phyloP scores from a whole-genome alignment of 148 eudicot genomes.

The Salicornia ramosissima region DNA sequence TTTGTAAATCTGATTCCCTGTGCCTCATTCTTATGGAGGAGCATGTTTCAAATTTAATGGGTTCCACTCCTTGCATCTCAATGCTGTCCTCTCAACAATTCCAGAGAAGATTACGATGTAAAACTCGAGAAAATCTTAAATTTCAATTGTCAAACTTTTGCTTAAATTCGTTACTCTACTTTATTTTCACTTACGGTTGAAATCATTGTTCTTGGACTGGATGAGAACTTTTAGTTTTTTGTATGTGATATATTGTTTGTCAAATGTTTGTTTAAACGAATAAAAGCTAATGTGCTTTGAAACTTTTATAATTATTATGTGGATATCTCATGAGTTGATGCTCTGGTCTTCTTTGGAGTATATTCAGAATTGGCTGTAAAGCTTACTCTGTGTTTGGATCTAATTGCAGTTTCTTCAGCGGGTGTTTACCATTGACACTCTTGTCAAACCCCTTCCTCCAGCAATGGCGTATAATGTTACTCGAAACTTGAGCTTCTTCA shows the following conservation, averaged over 20 bases:
- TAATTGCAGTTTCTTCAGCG: conserved; percentile 77
- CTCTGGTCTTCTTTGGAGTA: not conserved
- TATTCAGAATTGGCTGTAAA: not conserved
- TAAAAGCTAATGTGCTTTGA: not conserved
- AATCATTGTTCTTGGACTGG: not conserved
- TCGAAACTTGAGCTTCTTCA: conserved; percentile 88
- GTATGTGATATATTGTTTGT: not conserved
- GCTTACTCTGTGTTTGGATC: conserved; percentile 6
- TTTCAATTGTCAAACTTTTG: too few relatives aligned
- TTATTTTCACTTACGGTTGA: not conserved
- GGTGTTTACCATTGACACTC: conserved; percentile 78
- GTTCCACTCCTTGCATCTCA: not conserved
- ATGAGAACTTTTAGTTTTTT: not conserved
- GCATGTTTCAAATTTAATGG: too few relatives aligned
- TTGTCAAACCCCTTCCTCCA: conserved; percentile 95
- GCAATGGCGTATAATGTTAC: conserved; percentile 67
- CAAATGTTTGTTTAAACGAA: not conserved
- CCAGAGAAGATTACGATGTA: not conserved
- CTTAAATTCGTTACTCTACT: not conserved
- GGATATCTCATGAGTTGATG: not conserved
- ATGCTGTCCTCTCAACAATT: not conserved
- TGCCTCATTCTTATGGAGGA: too few relatives aligned
- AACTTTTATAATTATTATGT: not conserved
- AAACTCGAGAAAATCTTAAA: not conserved
- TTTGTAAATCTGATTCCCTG: too few relatives aligned